Conservation (phyloP, 805 yeast species). For the Candida palmyrensis region DNA sequence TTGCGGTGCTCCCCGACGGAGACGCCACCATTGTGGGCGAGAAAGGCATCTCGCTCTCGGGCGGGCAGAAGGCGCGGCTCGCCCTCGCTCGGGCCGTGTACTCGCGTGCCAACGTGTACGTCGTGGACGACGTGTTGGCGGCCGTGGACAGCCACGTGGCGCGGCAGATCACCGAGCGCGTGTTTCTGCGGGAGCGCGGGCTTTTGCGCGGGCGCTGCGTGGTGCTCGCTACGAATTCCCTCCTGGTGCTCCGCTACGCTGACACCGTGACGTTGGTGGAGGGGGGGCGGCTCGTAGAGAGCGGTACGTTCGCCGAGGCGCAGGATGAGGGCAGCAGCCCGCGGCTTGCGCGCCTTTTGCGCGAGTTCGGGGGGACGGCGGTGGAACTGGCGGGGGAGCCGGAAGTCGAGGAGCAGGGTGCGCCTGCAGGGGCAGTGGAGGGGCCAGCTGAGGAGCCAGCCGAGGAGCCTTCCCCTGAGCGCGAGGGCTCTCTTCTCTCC, state of each 20-base stretch:
- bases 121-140: constrained; percentile 61
- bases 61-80: constrained; percentile 62
- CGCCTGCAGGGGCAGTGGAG: too few relatives aligned
- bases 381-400: neutral
- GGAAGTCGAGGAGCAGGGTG: neutral
- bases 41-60: constrained; percentile 55
- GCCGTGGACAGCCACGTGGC: constrained; percentile 76
- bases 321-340: constrained; percentile 14
- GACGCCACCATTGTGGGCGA: constrained; percentile 55
- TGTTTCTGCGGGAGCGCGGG: constrained; percentile 40
- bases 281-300: constrained; percentile 50
- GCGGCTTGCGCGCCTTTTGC: constrained; percentile 27
- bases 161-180: constrained; percentile 45
- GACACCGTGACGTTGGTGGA: constrained; percentile 56
- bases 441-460: constrained; percentile 6
- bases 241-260: constrained; percentile 52
- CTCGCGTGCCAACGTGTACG: constrained; percentile 50
- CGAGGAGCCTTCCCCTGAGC: constrained; percentile 6
- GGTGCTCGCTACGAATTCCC: constrained; percentile 54
- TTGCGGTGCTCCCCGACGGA: constrained; percentile 46
- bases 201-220: constrained; percentile 48
- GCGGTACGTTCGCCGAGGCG: constrained; percentile 22
- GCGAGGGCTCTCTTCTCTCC: too few relatives aligned
- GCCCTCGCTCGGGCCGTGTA: constrained; percentile 68
- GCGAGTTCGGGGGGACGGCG: constrained; percentile 27